These are phyloP conservation scores for Rosa hybrid DNA, from an alignment of 331 rosid genomes.

Conservation along the genomic window DNA sequence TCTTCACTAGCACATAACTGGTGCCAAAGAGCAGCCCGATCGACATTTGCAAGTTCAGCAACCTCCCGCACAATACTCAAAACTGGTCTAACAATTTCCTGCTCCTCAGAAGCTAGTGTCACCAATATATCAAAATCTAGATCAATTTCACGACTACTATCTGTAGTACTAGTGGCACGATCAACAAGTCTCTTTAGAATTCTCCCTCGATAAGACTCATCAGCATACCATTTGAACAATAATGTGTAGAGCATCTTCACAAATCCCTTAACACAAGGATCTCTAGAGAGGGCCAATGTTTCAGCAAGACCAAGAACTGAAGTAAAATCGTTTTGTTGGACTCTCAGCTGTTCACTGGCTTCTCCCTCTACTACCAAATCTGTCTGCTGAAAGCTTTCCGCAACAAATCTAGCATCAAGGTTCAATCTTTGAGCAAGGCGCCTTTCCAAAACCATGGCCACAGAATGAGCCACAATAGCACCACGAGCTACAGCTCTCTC, in stretches of 20 bases:
- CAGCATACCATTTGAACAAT: conserved; percentile 91
- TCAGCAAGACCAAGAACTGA: conserved; percentile 97
- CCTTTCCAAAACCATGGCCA: conserved; percentile 87
- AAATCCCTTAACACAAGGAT: conserved; percentile 76
- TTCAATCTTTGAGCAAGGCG: conserved; percentile 76
- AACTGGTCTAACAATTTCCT: conserved; percentile 74
- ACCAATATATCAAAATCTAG: conserved; percentile 85
- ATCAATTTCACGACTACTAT: conserved; percentile 67
- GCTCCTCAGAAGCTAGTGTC: conserved; percentile 82
- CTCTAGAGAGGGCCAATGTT: conserved; percentile 81
- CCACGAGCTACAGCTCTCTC: conserved; percentile 98
- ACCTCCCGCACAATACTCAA: conserved; percentile 94
- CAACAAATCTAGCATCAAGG: conserved; percentile 43
- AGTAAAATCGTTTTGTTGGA: conserved; percentile 79
- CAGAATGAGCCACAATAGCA: conserved; percentile 75
- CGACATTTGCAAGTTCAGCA: conserved; percentile 87
- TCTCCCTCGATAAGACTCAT: conserved; percentile 73
- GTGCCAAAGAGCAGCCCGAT: conserved; percentile 97
- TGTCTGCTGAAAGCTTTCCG: conserved; percentile 60
- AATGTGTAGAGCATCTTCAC: conserved; percentile 80
- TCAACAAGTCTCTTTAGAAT: conserved; percentile 93
- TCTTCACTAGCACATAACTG: conserved; percentile 92
- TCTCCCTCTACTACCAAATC: conserved; percentile 64
- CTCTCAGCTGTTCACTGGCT: conserved; percentile 65
- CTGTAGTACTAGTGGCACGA: conserved; percentile 71